A percentile compares a stretch with the other conserved stretches of the same genome.
Conservation (phyloP, 352 stramenopile genomes). For the Thalassiosira pacifica region DNA sequence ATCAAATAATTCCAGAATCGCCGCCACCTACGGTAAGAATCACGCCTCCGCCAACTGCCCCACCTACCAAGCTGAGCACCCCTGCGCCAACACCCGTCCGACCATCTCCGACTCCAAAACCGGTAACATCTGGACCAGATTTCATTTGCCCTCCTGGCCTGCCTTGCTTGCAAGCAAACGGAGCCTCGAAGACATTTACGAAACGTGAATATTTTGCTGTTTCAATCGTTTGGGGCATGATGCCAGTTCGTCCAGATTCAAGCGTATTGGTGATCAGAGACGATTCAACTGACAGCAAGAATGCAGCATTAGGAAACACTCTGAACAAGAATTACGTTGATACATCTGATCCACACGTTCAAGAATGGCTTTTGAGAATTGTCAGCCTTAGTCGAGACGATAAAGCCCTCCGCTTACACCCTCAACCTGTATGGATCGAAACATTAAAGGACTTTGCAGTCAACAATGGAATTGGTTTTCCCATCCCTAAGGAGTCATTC, state of each 20-base stretch:
- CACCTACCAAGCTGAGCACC: constrained; percentile 2
- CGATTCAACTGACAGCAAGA: not conserved
- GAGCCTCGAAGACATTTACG: not conserved
- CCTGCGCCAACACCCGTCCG: not conserved
- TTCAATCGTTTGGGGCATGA: constrained; percentile 43
- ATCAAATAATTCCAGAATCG: too few species aligned
- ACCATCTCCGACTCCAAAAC: not conserved
- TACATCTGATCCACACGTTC: constrained; percentile 35
- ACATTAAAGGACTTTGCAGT: constrained; percentile 40
- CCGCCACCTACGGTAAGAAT: not conserved
- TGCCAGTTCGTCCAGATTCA: not conserved
- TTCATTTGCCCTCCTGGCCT: constrained; percentile 11
- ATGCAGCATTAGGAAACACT: not conserved
- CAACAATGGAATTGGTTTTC: constrained; percentile 43
- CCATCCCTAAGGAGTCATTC: constrained; percentile 50
- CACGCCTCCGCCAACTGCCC: not conserved
- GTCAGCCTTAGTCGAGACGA: constrained; percentile 29
- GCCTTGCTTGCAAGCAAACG: constrained; percentile 3
- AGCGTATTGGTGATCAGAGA: constrained; percentile 42
- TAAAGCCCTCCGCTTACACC: constrained; percentile 15
- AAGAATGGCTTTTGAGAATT: constrained; percentile 43
- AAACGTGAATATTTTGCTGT: constrained; percentile 38
- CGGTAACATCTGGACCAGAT: not conserved
- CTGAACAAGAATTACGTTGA: constrained; percentile 24
- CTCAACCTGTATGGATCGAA: constrained; percentile 50